Evolutionary conservation across 768 basidiomycete genomes (phyloP), one percentile per base, ranked within the genome.

Genomic region (Nidula microcarpa): DNA sequence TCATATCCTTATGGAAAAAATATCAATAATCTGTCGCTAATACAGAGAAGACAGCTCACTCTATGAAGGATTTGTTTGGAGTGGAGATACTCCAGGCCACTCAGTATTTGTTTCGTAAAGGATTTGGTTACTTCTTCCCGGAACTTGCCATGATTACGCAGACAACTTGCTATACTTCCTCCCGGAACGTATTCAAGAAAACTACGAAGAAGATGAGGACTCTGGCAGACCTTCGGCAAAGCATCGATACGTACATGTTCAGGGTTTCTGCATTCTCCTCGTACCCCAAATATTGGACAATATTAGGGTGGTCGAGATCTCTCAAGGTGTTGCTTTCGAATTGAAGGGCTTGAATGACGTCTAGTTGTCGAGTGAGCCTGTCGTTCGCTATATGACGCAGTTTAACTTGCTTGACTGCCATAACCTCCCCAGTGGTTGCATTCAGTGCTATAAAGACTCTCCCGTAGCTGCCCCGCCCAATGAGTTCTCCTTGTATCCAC

Each of bases 361-460:
- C 79, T 49, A 76, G 68, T 57, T 91, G 84, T 33, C 86, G 77
- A 48, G 75, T 68, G 63, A 89, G 82, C 61, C 81, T 82, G 68
- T 93, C 90, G 58, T 82, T 85, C 16, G 80, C 76, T 13, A 87
- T 89, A 36, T 79, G 78, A 0, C 90, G 91, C 53, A 91, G 75
- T 66, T 97, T 94, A 33, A 97, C 95, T 68, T 96, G 94, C 70
- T 98, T 98, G 55, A 98, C 94, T 3, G 95, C 95, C 64, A 97
- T 89, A 75, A 96, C 85, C 66, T 96, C 91, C 34, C 92, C 93
- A 0, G 89, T 93, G 2, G 85, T 91, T 36, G 87, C 89, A 67
- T 96, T 97, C 49, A 97, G 72, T 0, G 87, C 94, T 55, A 94
- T 77, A 63, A 91, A 97, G n/a, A 98, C 95, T 47, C 82, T 80